Percentiles rank a stretch among this genome's conserved stretches.
Evolutionary conservation across 257 asterid species (phyloP).

Genomic region (Lycium barbarum): DNA sequence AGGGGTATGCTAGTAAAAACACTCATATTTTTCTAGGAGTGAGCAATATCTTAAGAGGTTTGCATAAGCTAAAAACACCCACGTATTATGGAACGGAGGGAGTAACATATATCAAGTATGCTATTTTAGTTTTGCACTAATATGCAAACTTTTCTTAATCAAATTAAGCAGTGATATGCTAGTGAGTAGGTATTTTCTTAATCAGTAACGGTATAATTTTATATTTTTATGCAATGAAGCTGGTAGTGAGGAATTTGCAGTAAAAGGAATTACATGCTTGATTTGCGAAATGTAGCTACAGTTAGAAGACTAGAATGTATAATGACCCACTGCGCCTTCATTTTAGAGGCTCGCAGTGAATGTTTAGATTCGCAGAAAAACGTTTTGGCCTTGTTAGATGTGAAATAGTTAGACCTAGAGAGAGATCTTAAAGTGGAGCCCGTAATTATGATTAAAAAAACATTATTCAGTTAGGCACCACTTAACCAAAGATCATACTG

Average conservation of each 20-base stretch:
- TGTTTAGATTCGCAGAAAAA: neutral
- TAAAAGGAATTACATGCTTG: neutral
- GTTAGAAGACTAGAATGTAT: neutral
- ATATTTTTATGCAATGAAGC: neutral
- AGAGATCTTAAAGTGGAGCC: neutral
- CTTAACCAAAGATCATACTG: neutral
- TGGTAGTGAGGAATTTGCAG: neutral
- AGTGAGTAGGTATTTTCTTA: neutral
- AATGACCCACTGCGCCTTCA: neutral
- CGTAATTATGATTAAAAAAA: neutral
- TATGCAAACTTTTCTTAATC: neutral
- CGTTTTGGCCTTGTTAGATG: neutral
- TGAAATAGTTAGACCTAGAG: conserved; percentile 1
- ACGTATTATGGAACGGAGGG: too few relatives aligned
- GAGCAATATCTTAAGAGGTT: too few relatives aligned
- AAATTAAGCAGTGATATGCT: neutral
- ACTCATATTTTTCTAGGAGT: too few relatives aligned
- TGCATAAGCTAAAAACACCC: too few relatives aligned
- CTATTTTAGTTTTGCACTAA: conserved; percentile 3
- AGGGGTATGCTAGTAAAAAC: too few relatives aligned
- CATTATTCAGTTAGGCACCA: neutral
- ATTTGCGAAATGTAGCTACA: neutral
- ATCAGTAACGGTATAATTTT: neutral
- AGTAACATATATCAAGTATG: conserved; percentile 4
- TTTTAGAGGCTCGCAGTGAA: neutral